Evolutionary conservation across 257 asterid genomes (phyloP).

Genomic region (Ajuga chamaepitys): DNA sequence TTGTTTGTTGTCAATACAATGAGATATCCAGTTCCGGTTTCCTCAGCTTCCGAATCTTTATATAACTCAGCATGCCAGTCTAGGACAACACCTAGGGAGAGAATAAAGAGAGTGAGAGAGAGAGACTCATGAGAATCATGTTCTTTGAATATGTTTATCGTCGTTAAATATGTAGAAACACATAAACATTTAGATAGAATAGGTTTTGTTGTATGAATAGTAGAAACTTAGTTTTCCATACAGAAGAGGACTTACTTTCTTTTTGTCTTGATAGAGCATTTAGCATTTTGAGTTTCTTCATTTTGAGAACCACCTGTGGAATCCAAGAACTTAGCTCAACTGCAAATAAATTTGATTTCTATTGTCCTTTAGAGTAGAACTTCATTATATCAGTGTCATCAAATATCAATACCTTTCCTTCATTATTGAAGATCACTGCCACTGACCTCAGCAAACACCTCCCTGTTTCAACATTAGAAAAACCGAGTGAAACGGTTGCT

Average conservation of each 20-base stretch:
- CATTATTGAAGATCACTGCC: conserved; percentile 45
- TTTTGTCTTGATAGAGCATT: conserved; percentile 56
- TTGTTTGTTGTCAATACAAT: conserved; percentile 58
- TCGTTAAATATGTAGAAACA: not conserved
- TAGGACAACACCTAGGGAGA: conserved; percentile 38
- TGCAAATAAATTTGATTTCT: not conserved
- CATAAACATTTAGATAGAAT: not conserved
- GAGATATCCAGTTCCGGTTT: conserved; percentile 52
- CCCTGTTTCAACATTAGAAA: conserved; percentile 40
- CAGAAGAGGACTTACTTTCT: conserved; percentile 47
- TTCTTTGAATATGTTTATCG: not conserved
- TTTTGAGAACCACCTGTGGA: conserved; percentile 61
- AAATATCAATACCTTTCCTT: conserved; percentile 55
- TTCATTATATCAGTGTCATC: too few species aligned
- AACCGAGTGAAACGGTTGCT: too few species aligned
- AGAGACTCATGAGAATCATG: not conserved
- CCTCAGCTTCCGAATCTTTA: conserved; percentile 48
- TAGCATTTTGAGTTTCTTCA: conserved; percentile 56
- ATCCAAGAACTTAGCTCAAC: conserved; percentile 10
- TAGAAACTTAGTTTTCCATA: not conserved
- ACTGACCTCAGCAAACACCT: conserved; percentile 46
- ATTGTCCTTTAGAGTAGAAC: not conserved
- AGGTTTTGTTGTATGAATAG: not conserved
- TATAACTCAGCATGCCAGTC: conserved; percentile 63
- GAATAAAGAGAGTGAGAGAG: not conserved